Conservation (phyloP, 331 rosid species). For the Saraca asoca region DNA sequence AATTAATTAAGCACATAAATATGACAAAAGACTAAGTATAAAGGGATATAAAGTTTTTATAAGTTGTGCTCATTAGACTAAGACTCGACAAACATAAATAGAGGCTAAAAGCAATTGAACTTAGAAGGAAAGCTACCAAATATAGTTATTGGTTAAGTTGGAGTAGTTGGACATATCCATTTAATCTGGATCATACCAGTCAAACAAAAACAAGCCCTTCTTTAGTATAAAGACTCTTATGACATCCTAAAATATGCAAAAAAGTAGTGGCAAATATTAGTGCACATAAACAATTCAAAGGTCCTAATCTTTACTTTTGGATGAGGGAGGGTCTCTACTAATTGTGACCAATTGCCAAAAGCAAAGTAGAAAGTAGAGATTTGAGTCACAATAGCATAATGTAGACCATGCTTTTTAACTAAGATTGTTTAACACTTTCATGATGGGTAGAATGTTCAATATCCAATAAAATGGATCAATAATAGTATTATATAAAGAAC, state of each 20-base stretch:
- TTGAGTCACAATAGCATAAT: not conserved
- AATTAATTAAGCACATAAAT: too few species aligned
- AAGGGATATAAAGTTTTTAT: too few species aligned
- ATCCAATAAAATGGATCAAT: constrained; percentile 24
- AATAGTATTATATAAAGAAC: not conserved
- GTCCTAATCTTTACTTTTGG: constrained; percentile 73
- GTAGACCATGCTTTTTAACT: constrained; percentile 25
- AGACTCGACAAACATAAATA: not conserved
- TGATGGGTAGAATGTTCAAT: constrained; percentile 81
- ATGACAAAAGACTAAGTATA: too few species aligned
- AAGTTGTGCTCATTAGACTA: too few species aligned
- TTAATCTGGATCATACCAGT: constrained; percentile 68
- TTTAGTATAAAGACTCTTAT: not conserved
- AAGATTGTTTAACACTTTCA: too few species aligned
- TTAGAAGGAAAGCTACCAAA: constrained; percentile 96
- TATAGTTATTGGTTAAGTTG: constrained; percentile 72
- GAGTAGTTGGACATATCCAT: constrained; percentile 99
- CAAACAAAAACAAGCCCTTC: not conserved
- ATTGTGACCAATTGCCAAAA: constrained; percentile 96
- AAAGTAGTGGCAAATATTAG: constrained; percentile 1
- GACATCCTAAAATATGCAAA: constrained; percentile 13
- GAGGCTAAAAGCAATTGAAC: constrained; percentile 34
- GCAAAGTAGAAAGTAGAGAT: constrained; percentile 29
- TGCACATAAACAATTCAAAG: constrained; percentile 25
- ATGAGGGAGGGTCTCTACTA: constrained; percentile 85